Conservation (phyloP, 1,139 yeast genomes). For the Saccharomycopsis hybrid region DNA sequence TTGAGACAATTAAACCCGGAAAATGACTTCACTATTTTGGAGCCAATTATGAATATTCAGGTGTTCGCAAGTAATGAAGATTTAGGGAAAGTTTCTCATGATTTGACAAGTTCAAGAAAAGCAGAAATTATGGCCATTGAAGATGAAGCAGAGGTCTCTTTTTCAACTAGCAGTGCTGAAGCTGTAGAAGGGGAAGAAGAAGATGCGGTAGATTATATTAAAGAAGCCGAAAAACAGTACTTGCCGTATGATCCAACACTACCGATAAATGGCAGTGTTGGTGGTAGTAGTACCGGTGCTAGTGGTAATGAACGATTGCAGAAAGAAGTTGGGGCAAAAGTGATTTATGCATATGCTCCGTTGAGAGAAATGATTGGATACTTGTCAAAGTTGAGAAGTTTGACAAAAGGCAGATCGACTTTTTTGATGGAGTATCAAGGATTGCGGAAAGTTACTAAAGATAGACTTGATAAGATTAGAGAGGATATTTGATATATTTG, state of each 20-base stretch:
- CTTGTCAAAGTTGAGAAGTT: constrained; percentile 64
- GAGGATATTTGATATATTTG: constrained; percentile 7
- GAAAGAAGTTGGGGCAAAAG: constrained; percentile 27
- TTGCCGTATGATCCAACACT: constrained; percentile 53
- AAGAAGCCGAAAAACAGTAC: constrained; percentile 46
- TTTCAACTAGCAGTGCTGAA: constrained; percentile 31
- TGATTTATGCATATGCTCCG: constrained; percentile 64
- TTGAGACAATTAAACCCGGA: constrained; percentile 26
- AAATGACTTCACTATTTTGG: constrained; percentile 50
- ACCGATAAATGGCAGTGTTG: constrained; percentile 22
- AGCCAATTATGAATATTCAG: constrained; percentile 81
- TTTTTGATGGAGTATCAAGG: constrained; percentile 74
- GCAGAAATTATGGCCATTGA: constrained; percentile 64
- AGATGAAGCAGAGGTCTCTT: constrained; percentile 36
- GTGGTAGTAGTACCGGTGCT: constrained; percentile 26
- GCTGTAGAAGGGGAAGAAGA: constrained; percentile 30
- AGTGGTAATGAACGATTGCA: neutral
- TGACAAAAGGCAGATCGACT: constrained; percentile 86
- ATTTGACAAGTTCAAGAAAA: constrained; percentile 60
- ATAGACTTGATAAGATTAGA: constrained; percentile 31
- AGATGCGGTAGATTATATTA: constrained; percentile 38
- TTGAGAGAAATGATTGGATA: constrained; percentile 88
- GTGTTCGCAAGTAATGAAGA: constrained; percentile 65
- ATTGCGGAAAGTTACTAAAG: constrained; percentile 54
- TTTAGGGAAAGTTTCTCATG: constrained; percentile 81